Evolutionary conservation across 192 early-diverging fungal species (phyloP).

Genomic region (Backusella mclennaniae): DNA sequence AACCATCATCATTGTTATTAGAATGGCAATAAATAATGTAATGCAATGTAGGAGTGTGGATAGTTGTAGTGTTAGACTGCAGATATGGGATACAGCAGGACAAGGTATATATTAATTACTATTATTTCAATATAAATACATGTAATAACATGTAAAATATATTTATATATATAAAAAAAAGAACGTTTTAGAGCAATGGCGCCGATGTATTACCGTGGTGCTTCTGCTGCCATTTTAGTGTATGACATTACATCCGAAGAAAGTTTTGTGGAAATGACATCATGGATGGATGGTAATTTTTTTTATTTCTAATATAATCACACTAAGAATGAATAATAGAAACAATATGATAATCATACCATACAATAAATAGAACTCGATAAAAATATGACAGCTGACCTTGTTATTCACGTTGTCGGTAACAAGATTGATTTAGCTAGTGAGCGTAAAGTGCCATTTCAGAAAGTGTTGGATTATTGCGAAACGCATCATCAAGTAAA

Average conservation of each 20-base stretch:
- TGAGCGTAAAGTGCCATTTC: slow-evolving; percentile 51
- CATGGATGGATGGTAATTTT: slow-evolving; percentile 54
- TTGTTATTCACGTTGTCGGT: slow-evolving; percentile 67
- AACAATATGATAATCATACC: not conserved
- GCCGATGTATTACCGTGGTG: slow-evolving; percentile 71
- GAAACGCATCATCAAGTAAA: slow-evolving; percentile 51
- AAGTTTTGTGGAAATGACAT: slow-evolving; percentile 61
- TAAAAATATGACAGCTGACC: slow-evolving; percentile 61
- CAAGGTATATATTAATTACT: slow-evolving; percentile 36
- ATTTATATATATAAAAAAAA: not conserved
- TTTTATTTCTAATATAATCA: not conserved
- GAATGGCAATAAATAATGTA: not conserved
- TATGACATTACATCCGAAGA: slow-evolving; percentile 70
- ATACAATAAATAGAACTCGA: slow-evolving; percentile 43
- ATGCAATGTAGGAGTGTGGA: slow-evolving; percentile 49
- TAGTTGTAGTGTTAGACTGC: slow-evolving; percentile 68
- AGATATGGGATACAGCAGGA: slow-evolving; percentile 91
- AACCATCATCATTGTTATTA: not conserved
- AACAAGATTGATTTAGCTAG: slow-evolving; percentile 67
- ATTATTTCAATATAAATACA: not conserved
- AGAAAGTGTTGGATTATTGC: slow-evolving; percentile 56
- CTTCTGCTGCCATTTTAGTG: slow-evolving; percentile 66
- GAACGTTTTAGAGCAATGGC: slow-evolving; percentile 72
- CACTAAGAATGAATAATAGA: not conserved
- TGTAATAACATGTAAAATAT: not conserved